These are phyloP conservation scores for Neurospora sp. DNA, from an alignment of 495 filamentous ascomycete species.

Conservation along the genomic window DNA sequence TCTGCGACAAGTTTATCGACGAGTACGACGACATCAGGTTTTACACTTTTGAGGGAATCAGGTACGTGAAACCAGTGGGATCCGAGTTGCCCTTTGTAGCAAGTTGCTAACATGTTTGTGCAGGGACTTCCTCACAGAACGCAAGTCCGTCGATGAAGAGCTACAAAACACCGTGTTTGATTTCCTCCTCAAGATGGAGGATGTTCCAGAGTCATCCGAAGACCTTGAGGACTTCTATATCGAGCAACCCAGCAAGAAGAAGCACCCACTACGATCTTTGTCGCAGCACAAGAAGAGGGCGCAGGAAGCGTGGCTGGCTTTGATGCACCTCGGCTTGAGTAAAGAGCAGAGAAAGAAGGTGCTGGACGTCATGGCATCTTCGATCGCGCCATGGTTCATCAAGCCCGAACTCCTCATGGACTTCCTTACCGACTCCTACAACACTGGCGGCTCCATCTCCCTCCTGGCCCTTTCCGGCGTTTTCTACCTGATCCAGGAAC, in stretches of 20 bases:
- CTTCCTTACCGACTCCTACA: constrained; percentile 87
- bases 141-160: constrained; percentile 25
- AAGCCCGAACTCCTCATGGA: constrained; percentile 90
- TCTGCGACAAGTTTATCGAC: constrained; percentile 64
- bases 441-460: constrained; percentile 73
- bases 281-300: constrained; percentile 59
- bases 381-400: constrained; percentile 79
- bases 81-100: neutral
- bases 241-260: constrained; percentile 39
- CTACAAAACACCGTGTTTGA: constrained; percentile 46
- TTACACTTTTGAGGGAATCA: constrained; percentile 60
- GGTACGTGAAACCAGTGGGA: constrained; percentile 36
- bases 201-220: constrained; percentile 48
- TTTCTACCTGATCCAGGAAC: constrained; percentile 86
- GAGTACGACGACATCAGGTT: constrained; percentile 78
- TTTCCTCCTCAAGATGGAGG: constrained; percentile 55
- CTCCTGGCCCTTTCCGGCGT: constrained; percentile 85
- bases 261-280: constrained; percentile 41
- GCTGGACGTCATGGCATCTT: constrained; percentile 59
- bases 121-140: constrained; percentile 29
- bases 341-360: constrained; percentile 70
- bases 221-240: constrained; percentile 59
- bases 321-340: constrained; percentile 57
- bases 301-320: constrained; percentile 74
- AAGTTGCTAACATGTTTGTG: constrained; percentile 7